A percentile compares a stretch with the other conserved stretches of the same genome.
Evolutionary conservation across 208 protist genomes (phyloP).

Genomic region (Vickermania ingenoplastis): DNA sequence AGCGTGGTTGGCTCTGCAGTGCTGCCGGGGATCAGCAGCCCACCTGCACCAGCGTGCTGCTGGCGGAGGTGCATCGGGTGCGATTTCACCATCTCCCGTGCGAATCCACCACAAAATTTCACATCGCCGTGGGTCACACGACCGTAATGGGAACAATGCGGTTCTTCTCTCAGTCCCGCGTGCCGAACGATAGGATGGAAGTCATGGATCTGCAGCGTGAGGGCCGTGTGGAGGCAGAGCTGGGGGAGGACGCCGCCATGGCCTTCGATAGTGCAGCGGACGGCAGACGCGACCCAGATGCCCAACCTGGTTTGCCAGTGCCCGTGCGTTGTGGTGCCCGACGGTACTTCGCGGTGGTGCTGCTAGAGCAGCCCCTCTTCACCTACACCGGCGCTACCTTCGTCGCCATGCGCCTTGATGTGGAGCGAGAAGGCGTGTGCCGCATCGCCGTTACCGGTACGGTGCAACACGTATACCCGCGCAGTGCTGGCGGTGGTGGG

Average conservation of each 20-base stretch:
- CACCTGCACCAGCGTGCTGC: slow-evolving; percentile 12
- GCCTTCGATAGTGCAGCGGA: neutral
- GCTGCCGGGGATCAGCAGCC: neutral
- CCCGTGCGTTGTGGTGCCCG: slow-evolving; percentile 5
- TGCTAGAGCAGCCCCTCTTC: slow-evolving; percentile 46
- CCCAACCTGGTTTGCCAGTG: slow-evolving; percentile 17
- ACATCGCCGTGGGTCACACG: slow-evolving; percentile 80
- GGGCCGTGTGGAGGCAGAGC: slow-evolving; percentile 4
- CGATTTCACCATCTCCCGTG: slow-evolving; percentile 66
- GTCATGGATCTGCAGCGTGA: slow-evolving; percentile 10
- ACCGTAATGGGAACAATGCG: slow-evolving; percentile 80
- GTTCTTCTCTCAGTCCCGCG: slow-evolving; percentile 40
- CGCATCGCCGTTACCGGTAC: slow-evolving; percentile 61
- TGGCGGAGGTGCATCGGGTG: slow-evolving; percentile 63
- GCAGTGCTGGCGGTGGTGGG: neutral
- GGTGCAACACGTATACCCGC: slow-evolving; percentile 20
- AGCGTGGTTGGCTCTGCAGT: slow-evolving; percentile 80
- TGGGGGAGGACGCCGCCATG: slow-evolving; percentile 16
- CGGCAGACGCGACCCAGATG: neutral
- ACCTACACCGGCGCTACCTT: slow-evolving; percentile 20
- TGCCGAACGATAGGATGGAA: neutral
- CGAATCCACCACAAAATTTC: slow-evolving; percentile 56
- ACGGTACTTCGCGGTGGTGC: slow-evolving; percentile 47
- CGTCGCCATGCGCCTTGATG: slow-evolving; percentile 61
- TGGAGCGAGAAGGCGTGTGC: slow-evolving; percentile 58